A percentile compares a stretch with the other conserved stretches of the same genome.
These are phyloP conservation scores for Bromus sterilis DNA, from an alignment of 176 grass and related monocot species.

Conservation along the genomic window DNA sequence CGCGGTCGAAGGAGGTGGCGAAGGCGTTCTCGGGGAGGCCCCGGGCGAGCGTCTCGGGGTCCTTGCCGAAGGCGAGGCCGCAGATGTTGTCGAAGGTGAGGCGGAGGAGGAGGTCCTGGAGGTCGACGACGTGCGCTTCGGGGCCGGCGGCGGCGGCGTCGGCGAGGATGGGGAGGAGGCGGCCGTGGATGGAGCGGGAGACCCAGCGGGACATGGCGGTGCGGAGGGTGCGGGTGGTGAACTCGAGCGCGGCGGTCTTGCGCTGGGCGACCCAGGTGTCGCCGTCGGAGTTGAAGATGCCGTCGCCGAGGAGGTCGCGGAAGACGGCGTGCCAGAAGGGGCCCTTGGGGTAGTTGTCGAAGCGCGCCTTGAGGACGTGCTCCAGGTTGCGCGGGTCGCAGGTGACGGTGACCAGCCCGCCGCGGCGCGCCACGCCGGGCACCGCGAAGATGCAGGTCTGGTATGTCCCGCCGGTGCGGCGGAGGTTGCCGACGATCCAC, in stretches of 20 bases:
- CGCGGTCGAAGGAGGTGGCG: slow-evolving; percentile 75
- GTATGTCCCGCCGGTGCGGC: slow-evolving; percentile 51
- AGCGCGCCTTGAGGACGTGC: slow-evolving; percentile 78
- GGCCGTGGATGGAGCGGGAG: slow-evolving; percentile 70
- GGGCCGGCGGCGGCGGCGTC: slow-evolving; percentile 21
- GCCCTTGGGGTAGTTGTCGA: slow-evolving; percentile 98
- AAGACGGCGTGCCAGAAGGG: slow-evolving; percentile 92
- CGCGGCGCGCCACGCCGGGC: slow-evolving; percentile 51
- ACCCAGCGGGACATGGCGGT: slow-evolving; percentile 90
- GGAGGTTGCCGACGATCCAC: slow-evolving; percentile 85
- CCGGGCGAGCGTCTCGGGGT: slow-evolving; percentile 76
- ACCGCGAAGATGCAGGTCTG: slow-evolving; percentile 89
- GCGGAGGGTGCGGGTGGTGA: slow-evolving; percentile 84
- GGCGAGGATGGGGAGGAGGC: slow-evolving; percentile 62
- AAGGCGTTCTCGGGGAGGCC: slow-evolving; percentile 86
- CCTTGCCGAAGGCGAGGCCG: slow-evolving; percentile 81
- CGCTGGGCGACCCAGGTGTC: slow-evolving; percentile 88
- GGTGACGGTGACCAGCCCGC: slow-evolving; percentile 69
- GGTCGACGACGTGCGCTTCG: slow-evolving; percentile 48
- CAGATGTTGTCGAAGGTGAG: slow-evolving; percentile 99
- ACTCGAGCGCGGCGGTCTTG: slow-evolving; percentile 94
- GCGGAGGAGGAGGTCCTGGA: slow-evolving; percentile 90
- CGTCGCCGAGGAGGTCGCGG: slow-evolving; percentile 78
- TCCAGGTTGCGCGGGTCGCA: slow-evolving; percentile 87
- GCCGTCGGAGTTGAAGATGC: slow-evolving; percentile 98